Base-by-base conservation (phyloP, 1,284 basidiomycete genomes). In the Somion occarium region DNA sequence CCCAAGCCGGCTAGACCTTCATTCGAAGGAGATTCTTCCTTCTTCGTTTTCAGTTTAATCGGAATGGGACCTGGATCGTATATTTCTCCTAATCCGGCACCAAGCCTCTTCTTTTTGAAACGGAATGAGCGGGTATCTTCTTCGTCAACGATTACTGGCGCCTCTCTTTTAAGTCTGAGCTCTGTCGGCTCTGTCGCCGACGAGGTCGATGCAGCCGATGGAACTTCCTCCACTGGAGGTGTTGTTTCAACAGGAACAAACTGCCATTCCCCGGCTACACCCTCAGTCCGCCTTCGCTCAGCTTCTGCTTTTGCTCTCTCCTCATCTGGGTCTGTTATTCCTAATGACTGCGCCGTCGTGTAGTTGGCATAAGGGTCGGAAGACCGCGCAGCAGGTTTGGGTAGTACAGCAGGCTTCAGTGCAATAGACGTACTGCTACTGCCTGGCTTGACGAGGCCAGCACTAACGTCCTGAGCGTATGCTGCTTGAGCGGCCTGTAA, bases 241-340 rank as follows among this genome's bases (percentile, higher is more conserved):
- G 64, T 57, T 25, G 61, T 56, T 1, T 58, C 53, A 2, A 78
- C 62, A 3, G 77, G 73, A 7, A 97, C 83, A 22, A 84, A 70
- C 66, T 93, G 73, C 96, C 96, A 99, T 58, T 85, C 78, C 1
- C 96, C 94, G 0, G 83, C 87, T 5, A 83, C 70, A 1, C 91
- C 93, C 61, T 89, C 80, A 11, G 75, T 76, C 56, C 75, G 71
- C 51, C 82, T 73, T 53, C 76, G 66, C 62, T 82, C 78, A 19
- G 79, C 73, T 69, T 86, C 82, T 19, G 79, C 76, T 53, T 73
- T 71, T 54, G 76, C 61, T 53, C 79, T 64, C 57, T 82, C 83
- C 13, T 73, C 80, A 54, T 92, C 88, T 0, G 84, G 83, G 60
- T 94, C 90, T 4, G 67, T 75, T 59, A 83, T 86, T 0, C 94